Evolutionary conservation across 225 moss, liverwort and hornwort genomes (phyloP).

Genomic region (Sphagnum contortum): DNA sequence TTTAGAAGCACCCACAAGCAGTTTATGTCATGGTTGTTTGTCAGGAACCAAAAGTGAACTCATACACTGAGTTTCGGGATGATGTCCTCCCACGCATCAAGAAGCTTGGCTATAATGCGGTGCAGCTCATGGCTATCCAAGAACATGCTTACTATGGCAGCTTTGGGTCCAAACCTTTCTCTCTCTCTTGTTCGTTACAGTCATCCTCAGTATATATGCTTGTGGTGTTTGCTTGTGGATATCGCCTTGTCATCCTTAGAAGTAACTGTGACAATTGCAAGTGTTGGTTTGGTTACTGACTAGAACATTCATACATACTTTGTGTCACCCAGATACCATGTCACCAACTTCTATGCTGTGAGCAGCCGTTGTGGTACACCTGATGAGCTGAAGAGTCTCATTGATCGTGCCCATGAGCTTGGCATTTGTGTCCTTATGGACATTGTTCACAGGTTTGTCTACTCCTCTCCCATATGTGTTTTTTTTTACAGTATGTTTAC

Average conservation of each 20-base stretch:
- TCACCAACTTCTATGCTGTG: slow-evolving; percentile 7
- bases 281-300: too few relatives aligned
- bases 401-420: slow-evolving; percentile 7
- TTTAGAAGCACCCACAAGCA: too few relatives aligned
- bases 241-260: too few relatives aligned
- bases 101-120: slow-evolving; percentile 7
- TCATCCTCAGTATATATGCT: too few relatives aligned
- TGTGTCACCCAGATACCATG: slow-evolving; percentile 1
- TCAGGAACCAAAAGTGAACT: slow-evolving; percentile 7
- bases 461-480: neutral
- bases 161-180: neutral
- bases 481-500: neutral
- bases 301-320: neutral
- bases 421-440: slow-evolving; percentile 4
- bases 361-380: slow-evolving; percentile 6
- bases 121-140: slow-evolving; percentile 7
- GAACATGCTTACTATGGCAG: slow-evolving; percentile 6
- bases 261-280: too few relatives aligned
- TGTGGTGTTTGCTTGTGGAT: too few relatives aligned
- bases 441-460: slow-evolving; percentile 3
- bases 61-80: slow-evolving; percentile 3
- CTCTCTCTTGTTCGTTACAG: neutral
- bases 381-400: slow-evolving; percentile 8
- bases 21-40: too few relatives aligned
- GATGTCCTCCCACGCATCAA: slow-evolving; percentile 4